A percentile compares a stretch with the other conserved stretches of the same genome.
Evolutionary conservation across 192 early-diverging fungal species (phyloP).

Genomic region (Coemansia sp.): DNA sequence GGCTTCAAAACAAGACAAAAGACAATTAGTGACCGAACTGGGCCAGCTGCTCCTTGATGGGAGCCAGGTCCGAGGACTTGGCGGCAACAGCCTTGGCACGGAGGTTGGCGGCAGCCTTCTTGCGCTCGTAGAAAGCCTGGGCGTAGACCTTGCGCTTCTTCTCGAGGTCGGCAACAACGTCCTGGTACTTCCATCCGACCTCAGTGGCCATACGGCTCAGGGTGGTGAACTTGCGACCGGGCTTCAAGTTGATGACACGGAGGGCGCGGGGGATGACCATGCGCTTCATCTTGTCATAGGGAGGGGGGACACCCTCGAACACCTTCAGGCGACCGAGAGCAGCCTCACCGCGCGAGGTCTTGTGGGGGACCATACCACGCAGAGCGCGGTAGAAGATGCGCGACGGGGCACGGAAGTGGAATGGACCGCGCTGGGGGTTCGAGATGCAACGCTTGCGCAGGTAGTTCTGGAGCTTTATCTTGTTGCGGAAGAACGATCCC

Average conservation of each 20-base stretch:
- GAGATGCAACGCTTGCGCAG: slow-evolving; percentile 97
- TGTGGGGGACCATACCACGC: slow-evolving; percentile 99
- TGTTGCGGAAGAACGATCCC: slow-evolving; percentile 99
- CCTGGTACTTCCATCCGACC: slow-evolving; percentile 99
- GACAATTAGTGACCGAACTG: slow-evolving; percentile 59
- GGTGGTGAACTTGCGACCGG: slow-evolving; percentile 97
- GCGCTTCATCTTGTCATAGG: slow-evolving; percentile 96
- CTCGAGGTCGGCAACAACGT: slow-evolving; percentile 94
- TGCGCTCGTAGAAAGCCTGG: slow-evolving; percentile 91
- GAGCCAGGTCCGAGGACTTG: slow-evolving; percentile 58
- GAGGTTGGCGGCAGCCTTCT: slow-evolving; percentile 75
- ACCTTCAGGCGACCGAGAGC: slow-evolving; percentile 98
- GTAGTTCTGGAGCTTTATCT: slow-evolving; percentile 96
- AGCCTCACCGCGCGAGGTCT: slow-evolving; percentile 96
- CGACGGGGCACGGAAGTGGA: slow-evolving; percentile 99
- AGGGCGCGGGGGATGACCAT: slow-evolving; percentile 97
- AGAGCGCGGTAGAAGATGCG: slow-evolving; percentile 96
- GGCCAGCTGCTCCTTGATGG: slow-evolving; percentile 59
- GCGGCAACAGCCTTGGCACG: slow-evolving; percentile 58
- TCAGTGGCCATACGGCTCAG: slow-evolving; percentile 91
- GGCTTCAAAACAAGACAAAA: slow-evolving; percentile 4
- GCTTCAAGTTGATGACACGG: slow-evolving; percentile 94
- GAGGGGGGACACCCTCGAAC: slow-evolving; percentile 98
- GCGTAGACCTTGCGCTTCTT: slow-evolving; percentile 98
- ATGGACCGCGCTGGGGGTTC: slow-evolving; percentile 95